phyloP scores from a whole-genome alignment of 345 rosid species.

The Pseudoturritis turrita region DNA sequence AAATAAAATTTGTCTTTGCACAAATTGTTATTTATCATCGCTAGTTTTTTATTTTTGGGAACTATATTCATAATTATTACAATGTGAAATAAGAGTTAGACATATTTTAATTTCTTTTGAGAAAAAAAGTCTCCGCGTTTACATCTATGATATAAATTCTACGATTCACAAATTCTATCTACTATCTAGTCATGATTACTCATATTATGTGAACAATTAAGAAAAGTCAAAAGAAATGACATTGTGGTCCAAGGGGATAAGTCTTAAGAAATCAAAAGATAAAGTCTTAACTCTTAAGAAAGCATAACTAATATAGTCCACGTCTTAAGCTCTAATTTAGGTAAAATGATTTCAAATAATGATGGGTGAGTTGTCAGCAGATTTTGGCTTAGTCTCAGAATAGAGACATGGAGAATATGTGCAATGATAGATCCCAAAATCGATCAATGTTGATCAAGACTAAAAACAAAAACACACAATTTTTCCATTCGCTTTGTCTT shows the following conservation, averaged over 20 bases:
- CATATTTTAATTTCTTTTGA: neutral
- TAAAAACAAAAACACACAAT: too few relatives aligned
- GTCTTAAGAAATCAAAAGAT: too few relatives aligned
- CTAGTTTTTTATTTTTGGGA: too few relatives aligned
- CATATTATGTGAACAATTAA: neutral
- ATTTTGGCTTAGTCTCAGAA: neutral
- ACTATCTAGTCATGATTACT: constrained; percentile 8
- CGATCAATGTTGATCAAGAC: too few relatives aligned
- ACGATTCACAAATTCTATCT: neutral
- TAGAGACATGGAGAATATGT: too few relatives aligned
- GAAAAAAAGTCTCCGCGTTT: neutral
- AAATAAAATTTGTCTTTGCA: too few relatives aligned
- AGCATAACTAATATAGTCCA: neutral
- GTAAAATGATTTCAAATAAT: constrained; percentile 8
- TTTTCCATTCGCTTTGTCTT: too few relatives aligned
- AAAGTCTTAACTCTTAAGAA: neutral
- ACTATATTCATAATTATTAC: neutral
- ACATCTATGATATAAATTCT: neutral
- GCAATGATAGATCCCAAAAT: too few relatives aligned
- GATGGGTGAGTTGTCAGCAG: neutral
- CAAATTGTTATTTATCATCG: too few relatives aligned
- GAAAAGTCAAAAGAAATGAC: neutral
- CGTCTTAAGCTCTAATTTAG: neutral
- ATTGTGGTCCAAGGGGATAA: constrained; percentile 7
- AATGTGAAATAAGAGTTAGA: neutral